Evolutionary conservation across 805 yeast species (phyloP).

Genomic region (Candida bentonensis): DNA sequence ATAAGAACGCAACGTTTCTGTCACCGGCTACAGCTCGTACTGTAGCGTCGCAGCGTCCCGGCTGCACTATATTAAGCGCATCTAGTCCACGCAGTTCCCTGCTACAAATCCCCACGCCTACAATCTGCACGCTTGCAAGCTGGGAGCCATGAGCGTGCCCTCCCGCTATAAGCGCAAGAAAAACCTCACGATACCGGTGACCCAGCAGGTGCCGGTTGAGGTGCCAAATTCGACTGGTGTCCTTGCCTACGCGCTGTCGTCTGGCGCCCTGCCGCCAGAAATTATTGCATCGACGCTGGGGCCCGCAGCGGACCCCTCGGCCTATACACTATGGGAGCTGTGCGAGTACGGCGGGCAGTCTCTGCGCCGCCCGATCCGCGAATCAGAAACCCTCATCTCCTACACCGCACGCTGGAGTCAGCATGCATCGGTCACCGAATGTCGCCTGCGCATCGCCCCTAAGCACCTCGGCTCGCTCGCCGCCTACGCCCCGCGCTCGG

Average conservation of each 20-base stretch:
- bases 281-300: neutral
- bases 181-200: neutral
- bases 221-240: neutral
- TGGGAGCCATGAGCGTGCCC: neutral
- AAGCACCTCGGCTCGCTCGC: slow-evolving; percentile 1
- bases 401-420: neutral
- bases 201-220: neutral
- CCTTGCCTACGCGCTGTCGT: neutral
- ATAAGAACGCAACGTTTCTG: too few species aligned
- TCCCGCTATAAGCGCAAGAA: slow-evolving; percentile 1
- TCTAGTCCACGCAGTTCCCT: too few species aligned
- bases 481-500: neutral
- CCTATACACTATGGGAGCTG: neutral
- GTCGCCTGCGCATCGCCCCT: neutral
- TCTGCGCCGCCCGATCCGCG: neutral
- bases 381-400: neutral
- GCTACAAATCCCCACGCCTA: too few species aligned
- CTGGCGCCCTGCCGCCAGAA: neutral
- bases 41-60: too few species aligned
- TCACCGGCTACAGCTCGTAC: too few species aligned
- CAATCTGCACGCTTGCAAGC: neutral
- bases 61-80: too few species aligned
- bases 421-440: neutral
- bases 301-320: neutral
- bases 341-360: slow-evolving; percentile 1